Conservation (phyloP, 176 grass and related monocot species). For the Alopecurus myosuroides region DNA sequence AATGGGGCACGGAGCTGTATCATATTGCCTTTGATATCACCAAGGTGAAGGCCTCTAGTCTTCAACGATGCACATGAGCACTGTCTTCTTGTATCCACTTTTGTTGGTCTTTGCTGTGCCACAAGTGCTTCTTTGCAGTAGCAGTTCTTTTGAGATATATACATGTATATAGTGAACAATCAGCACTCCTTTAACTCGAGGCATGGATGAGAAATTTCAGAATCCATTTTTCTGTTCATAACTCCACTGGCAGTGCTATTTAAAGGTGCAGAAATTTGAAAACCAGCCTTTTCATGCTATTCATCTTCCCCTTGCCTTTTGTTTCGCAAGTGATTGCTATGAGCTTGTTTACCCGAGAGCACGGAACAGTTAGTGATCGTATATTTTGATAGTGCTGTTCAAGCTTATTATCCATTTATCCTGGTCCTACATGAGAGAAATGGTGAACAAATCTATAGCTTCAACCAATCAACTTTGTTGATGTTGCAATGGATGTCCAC, state of each 20-base stretch:
- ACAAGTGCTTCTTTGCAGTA: not conserved
- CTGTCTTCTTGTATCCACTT: not conserved
- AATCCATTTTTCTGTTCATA: not conserved
- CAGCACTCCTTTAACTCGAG: no score
- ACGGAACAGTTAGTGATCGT: not conserved
- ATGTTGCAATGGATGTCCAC: not conserved
- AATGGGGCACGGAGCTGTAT: not conserved
- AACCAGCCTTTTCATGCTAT: not conserved
- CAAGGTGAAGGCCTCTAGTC: not conserved
- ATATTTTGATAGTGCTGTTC: not conserved
- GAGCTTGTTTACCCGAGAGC: not conserved
- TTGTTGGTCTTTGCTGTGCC: not conserved
- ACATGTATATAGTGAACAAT: not conserved
- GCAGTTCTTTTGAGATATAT: not conserved
- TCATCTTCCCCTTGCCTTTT: not conserved
- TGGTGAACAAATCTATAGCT: not conserved
- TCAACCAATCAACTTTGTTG: not conserved
- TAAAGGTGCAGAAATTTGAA: not conserved
- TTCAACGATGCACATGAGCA: not conserved
- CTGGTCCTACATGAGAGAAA: not conserved
- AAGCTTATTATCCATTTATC: not conserved
- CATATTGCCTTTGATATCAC: not conserved
- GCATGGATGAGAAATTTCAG: not conserved
- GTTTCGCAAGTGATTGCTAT: not conserved
- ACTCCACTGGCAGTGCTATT: not conserved